A percentile compares a stretch with the other conserved stretches of the same genome.
These are phyloP conservation scores for Diaporthe humulicola DNA, from an alignment of 2,329 filamentous ascomycete species.

Conservation along the genomic window DNA sequence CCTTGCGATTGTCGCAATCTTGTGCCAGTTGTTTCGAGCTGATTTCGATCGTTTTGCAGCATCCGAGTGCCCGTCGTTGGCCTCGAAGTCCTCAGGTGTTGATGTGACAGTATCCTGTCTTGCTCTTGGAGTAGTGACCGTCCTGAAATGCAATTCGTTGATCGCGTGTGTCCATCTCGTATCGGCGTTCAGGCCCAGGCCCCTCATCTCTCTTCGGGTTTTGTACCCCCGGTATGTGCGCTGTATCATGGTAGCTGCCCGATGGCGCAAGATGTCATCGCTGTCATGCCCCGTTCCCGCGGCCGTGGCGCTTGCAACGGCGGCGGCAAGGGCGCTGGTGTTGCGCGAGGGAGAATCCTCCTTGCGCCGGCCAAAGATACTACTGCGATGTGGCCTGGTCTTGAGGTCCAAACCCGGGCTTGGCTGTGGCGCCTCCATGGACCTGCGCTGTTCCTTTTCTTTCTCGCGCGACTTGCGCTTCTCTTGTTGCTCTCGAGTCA, in stretches of 20 bases:
- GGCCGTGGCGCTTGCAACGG: conserved; percentile 30
- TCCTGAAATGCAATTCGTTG: conserved; percentile 68
- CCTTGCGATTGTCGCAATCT: conserved; percentile 77
- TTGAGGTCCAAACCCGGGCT: conserved; percentile 5
- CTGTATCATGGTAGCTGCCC: conserved; percentile 72
- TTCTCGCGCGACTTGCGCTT: conserved; percentile 56
- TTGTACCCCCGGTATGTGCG: conserved; percentile 84
- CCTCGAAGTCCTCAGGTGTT: conserved; percentile 30
- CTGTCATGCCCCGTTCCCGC: conserved; percentile 33
- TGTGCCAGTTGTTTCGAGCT: conserved; percentile 81
- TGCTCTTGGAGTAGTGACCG: conserved; percentile 61
- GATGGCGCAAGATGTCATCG: conserved; percentile 47
- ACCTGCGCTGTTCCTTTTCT: conserved; percentile 52
- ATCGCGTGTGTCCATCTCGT: conserved; percentile 79
- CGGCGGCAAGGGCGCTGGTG: conserved; percentile 28
- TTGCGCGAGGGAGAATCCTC: conserved; percentile 25
- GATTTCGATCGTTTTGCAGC: conserved; percentile 44
- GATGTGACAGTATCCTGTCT: conserved; percentile 42
- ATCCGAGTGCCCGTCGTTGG: conserved; percentile 32
- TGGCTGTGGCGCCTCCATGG: conserved; percentile 20
- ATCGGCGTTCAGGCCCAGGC: conserved; percentile 76
- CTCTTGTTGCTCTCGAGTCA: conserved; percentile 59
- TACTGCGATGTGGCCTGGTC: conserved; percentile 41
- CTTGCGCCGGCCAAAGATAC: conserved; percentile 40
- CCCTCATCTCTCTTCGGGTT: conserved; percentile 77